Evolutionary conservation across 352 stramenopile genomes (phyloP), one percentile per base, ranked within the genome.

Genomic region (Phytophthora brassicae): DNA sequence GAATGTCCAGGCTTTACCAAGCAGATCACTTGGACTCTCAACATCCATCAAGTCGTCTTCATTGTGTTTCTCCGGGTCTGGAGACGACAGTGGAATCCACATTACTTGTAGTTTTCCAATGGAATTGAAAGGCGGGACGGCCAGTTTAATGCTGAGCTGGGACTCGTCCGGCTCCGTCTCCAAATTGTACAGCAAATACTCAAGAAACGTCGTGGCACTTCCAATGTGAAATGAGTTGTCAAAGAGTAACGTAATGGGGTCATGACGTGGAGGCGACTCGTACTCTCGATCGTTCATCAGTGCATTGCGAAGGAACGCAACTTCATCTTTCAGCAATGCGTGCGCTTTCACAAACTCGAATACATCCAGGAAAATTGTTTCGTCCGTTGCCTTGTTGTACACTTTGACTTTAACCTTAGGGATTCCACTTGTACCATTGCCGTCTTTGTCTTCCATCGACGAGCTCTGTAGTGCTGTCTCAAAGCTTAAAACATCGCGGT

Each of bases 301-400:
- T 31, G 95, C 89, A 46, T 97, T 96, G 38, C 92, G 90, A 16
- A 98, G 70, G 48, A 98, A 95, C 17, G 85, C 88, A 24, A 97
- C 72, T 75, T 97, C 75, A 67, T 93, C 75, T 68, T 91, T 95
- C 17, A 95, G 66, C 20, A 95, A 50, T 8, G 86, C 82, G 57
- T 95, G 84, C 8, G 86, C 86, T 58, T 95, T 95, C 33, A 93
- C 83, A 55, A 98, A 97, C 68, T 98, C 93, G 69, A 97, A 97
- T 12, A 96, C 90, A 58, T 97, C 92, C 0, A 98, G 72, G 60
- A 98, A 92, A 62, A 97, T 97, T 14, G 83, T 91, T 66, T 96
- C 86, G 56, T 96, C 86, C 7, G 86, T 95, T 11, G 79, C 71
- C 24, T 82, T 87, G 73, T 97, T 96, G 68, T 89, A 74, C 49